Percentiles rank a stretch among this genome's conserved stretches.
These are phyloP conservation scores for Suillus subaureus DNA, from an alignment of 768 basidiomycete genomes.

Conservation along the genomic window DNA sequence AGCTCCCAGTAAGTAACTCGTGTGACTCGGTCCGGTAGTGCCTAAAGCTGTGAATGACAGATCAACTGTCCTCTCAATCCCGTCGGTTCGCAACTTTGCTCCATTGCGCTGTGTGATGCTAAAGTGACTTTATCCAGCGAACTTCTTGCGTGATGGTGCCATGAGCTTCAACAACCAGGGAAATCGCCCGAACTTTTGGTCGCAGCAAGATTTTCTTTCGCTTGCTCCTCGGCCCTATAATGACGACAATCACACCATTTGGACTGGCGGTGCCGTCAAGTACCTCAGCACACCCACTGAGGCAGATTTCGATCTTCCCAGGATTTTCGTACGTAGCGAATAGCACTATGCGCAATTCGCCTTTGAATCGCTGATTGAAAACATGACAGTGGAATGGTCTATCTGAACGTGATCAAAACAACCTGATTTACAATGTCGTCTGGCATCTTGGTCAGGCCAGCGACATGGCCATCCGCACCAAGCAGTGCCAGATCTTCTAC, in stretches of 20 bases:
- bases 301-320: slow-evolving; percentile 42
- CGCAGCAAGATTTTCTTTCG: slow-evolving; percentile 36
- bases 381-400: slow-evolving; percentile 33
- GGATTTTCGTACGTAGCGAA: slow-evolving; percentile 29
- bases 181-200: slow-evolving; percentile 41
- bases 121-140: slow-evolving; percentile 25
- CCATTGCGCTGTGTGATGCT: no score
- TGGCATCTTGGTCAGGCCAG: slow-evolving; percentile 40
- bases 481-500: slow-evolving; percentile 38
- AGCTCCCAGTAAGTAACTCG: slow-evolving; percentile 32
- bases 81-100: slow-evolving; percentile 29
- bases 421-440: slow-evolving; percentile 40
- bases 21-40: background rate
- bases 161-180: slow-evolving; percentile 42
- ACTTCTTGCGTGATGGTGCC: slow-evolving; percentile 41
- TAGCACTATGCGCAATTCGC: background rate
- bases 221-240: slow-evolving; percentile 36
- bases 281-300: slow-evolving; percentile 38
- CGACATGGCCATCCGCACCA: slow-evolving; percentile 29
- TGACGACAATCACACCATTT: slow-evolving; percentile 43
- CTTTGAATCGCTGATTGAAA: background rate
- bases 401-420: slow-evolving; percentile 36
- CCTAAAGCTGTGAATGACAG: slow-evolving; percentile 13
- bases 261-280: slow-evolving; percentile 44
- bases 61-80: slow-evolving; percentile 42